These are phyloP conservation scores for Magnusiomyces magnusii DNA, from an alignment of 1,139 yeast species.

Conservation along the genomic window DNA sequence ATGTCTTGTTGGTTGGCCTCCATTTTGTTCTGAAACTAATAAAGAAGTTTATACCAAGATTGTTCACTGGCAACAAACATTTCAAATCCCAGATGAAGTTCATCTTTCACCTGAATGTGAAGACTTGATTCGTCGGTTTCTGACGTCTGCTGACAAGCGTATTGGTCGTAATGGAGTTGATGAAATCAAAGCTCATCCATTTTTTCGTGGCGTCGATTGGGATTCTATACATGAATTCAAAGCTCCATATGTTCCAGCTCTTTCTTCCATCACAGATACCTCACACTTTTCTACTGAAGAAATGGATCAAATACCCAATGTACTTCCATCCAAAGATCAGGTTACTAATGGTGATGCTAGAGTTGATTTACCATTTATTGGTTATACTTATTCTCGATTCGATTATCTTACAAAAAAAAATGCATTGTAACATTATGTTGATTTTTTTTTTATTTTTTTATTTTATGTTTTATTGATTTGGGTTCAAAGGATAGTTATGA, in stretches of 20 bases:
- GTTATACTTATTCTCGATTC: slow-evolving; percentile 90
- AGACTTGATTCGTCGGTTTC: slow-evolving; percentile 74
- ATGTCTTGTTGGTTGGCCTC: slow-evolving; percentile 99
- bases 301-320: slow-evolving; percentile 88
- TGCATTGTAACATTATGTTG: slow-evolving; percentile 64
- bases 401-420: slow-evolving; percentile 86
- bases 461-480: too few relatives aligned
- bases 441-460: too few relatives aligned
- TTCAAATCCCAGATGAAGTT: slow-evolving; percentile 91
- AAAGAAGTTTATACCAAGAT: slow-evolving; percentile 95
- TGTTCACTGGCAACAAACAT: slow-evolving; percentile 88
- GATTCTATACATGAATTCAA: slow-evolving; percentile 82
- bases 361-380: slow-evolving; percentile 92
- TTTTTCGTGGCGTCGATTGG: slow-evolving; percentile 94
- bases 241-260: slow-evolving; percentile 88
- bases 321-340: slow-evolving; percentile 42
- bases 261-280: slow-evolving; percentile 88
- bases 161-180: slow-evolving; percentile 91
- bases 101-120: slow-evolving; percentile 93
- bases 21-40: slow-evolving; percentile 98
- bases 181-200: slow-evolving; percentile 86
- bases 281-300: slow-evolving; percentile 98
- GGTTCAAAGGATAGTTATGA: too few relatives aligned
- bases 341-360: slow-evolving; percentile 52
- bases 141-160: slow-evolving; percentile 79